A percentile compares a stretch with the other conserved stretches of the same genome.
phyloP scores from a whole-genome alignment of 1,284 basidiomycete species.

The Tylopilus sp. region DNA sequence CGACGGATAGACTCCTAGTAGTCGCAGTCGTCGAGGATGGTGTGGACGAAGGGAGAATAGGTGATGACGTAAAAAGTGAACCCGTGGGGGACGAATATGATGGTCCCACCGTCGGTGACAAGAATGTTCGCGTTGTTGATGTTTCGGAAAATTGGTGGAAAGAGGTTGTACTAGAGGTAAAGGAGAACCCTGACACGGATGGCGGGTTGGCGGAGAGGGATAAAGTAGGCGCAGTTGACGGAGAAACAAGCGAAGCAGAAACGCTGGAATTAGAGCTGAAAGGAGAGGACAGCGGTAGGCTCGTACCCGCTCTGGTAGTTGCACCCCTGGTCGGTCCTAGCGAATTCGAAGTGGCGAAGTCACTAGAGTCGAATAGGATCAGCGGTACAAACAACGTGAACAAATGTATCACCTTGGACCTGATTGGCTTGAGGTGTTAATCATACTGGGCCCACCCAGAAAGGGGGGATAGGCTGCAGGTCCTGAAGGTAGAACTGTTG shows the following conservation, averaged over 20 bases:
- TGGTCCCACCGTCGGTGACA: background rate
- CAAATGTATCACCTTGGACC: constrained; percentile 11
- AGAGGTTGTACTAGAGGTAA: background rate
- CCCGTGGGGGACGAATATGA: constrained; percentile 1
- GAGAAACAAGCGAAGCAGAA: constrained; percentile 3
- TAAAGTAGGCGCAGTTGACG: background rate
- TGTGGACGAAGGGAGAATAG: background rate
- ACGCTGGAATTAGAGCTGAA: constrained; percentile 19
- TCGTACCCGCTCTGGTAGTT: constrained; percentile 21
- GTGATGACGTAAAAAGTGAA: background rate
- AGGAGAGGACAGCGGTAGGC: constrained; percentile 6
- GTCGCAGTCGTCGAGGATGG: background rate
- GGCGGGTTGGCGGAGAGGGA: background rate
- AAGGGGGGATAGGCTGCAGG: background rate
- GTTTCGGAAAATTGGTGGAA: background rate
- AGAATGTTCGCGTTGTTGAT: background rate
- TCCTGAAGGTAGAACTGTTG: constrained; percentile 8
- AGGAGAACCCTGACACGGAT: constrained; percentile 3
- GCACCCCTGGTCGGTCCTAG: constrained; percentile 1
- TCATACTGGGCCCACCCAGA: background rate
- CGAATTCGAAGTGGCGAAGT: background rate
- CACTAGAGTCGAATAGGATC: constrained; percentile 11
- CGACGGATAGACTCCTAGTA: background rate
- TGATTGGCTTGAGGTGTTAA: background rate
- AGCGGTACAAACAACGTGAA: constrained; percentile 1